Percentiles rank a stretch among this genome's conserved stretches.
These are phyloP conservation scores for Metschnikowia baotianmanensis DNA, from an alignment of 805 yeast genomes.

Conservation along the genomic window DNA sequence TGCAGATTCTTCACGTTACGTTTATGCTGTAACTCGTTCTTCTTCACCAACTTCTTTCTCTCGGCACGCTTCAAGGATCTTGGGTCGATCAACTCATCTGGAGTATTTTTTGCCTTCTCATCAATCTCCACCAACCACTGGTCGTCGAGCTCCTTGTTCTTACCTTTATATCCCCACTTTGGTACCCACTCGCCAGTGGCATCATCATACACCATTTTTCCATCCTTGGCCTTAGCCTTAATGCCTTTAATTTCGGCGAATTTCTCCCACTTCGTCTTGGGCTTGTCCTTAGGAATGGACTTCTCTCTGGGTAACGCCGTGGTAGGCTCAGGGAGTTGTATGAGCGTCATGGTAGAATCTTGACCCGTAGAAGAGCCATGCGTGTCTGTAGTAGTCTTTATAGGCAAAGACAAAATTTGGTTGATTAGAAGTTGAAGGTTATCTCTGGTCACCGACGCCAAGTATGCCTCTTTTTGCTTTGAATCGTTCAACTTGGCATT, in stretches of 20 bases:
- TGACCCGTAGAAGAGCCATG: conserved; percentile 57
- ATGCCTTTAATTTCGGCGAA: conserved; percentile 97
- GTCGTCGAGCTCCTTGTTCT: conserved; percentile 78
- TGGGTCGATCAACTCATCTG: conserved; percentile 76
- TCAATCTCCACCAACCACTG: conserved; percentile 98
- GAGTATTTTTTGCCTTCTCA: conserved; percentile 55
- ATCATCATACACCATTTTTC: conserved; percentile 88
- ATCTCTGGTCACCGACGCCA: conserved; percentile 75
- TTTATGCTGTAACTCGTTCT: conserved; percentile 81
- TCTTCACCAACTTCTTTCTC: conserved; percentile 80
- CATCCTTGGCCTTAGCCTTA: conserved; percentile 82
- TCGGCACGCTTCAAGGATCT: conserved; percentile 77
- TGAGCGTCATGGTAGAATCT: conserved; percentile 74
- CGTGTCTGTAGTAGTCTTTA: conserved; percentile 80
- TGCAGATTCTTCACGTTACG: conserved; percentile 56
- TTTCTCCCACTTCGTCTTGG: conserved; percentile 93
- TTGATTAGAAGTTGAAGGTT: conserved; percentile 88
- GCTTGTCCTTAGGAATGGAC: conserved; percentile 88
- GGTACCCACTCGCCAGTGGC: conserved; percentile 93
- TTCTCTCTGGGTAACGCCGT: conserved; percentile 91
- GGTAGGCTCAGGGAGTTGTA: conserved; percentile 79
- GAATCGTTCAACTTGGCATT: conserved; percentile 53
- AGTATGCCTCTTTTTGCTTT: conserved; percentile 56
- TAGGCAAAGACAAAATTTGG: conserved; percentile 86
- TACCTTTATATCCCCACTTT: conserved; percentile 97